phyloP scores from a whole-genome alignment of 1,284 basidiomycete genomes.

The Malassezia caprae region DNA sequence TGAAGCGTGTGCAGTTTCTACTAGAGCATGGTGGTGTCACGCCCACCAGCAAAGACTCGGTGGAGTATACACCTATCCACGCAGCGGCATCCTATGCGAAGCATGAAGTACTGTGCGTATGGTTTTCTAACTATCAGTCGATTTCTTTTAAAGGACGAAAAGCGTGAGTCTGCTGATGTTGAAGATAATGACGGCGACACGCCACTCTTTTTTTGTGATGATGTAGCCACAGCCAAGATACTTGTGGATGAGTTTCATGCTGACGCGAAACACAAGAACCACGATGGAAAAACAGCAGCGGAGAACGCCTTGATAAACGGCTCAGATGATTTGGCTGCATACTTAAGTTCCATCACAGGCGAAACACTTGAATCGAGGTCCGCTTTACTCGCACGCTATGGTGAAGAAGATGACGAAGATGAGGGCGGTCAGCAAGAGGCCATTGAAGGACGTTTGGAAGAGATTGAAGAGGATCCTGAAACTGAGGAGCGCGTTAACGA shows the following conservation, averaged over 20 bases:
- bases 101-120: constrained; percentile 24
- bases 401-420: constrained; percentile 17
- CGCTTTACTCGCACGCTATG: constrained; percentile 6
- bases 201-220: constrained; percentile 44
- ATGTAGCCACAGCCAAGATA: constrained; percentile 25
- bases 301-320: constrained; percentile 35
- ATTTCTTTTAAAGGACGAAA: constrained; percentile 27
- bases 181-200: constrained; percentile 42
- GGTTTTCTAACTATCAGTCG: constrained; percentile 7
- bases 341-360: constrained; percentile 29
- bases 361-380: constrained; percentile 17
- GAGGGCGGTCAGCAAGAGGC: constrained; percentile 10
- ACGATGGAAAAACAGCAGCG: constrained; percentile 33
- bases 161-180: constrained; percentile 23
- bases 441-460: constrained; percentile 8
- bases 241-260: constrained; percentile 40
- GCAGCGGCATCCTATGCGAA: constrained; percentile 45
- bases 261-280: constrained; percentile 29
- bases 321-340: constrained; percentile 27
- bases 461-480: constrained; percentile 16
- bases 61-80: constrained; percentile 43
- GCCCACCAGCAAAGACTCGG: constrained; percentile 30
- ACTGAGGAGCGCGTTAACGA: constrained; percentile 23
- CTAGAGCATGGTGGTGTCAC: constrained; percentile 29
- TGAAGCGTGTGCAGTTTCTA: constrained; percentile 32